phyloP scores from a whole-genome alignment of 1,284 basidiomycete species.

The Cryptococcus amylolentus region DNA sequence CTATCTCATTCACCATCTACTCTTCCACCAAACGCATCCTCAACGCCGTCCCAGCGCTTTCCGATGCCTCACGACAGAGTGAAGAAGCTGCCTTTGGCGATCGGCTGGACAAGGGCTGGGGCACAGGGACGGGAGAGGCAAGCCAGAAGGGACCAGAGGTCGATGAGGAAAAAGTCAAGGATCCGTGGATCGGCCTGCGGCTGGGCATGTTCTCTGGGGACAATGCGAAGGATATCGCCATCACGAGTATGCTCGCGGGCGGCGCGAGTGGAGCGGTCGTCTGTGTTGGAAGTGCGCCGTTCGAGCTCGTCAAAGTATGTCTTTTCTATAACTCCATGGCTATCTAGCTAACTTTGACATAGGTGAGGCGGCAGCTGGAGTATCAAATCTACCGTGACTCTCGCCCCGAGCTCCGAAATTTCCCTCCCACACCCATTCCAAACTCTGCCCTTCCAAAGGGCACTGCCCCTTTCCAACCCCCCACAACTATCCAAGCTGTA shows the following conservation, averaged over 20 bases:
- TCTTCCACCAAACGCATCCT: slow-evolving; percentile 80
- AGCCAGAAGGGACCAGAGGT: neutral
- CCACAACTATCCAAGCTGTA: slow-evolving; percentile 44
- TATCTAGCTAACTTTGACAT: neutral
- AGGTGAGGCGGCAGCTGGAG: slow-evolving; percentile 88
- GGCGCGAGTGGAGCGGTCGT: slow-evolving; percentile 47
- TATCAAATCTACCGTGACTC: slow-evolving; percentile 65
- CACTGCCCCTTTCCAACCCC: slow-evolving; percentile 24
- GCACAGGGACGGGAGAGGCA: neutral
- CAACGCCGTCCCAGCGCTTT: slow-evolving; percentile 43
- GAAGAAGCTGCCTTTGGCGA: neutral
- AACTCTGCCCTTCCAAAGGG: slow-evolving; percentile 1
- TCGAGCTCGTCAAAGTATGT: slow-evolving; percentile 89
- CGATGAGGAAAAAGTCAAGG: neutral
- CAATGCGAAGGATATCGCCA: slow-evolving; percentile 62
- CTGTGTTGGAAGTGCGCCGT: slow-evolving; percentile 66
- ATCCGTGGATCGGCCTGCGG: slow-evolving; percentile 34
- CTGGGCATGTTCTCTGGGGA: slow-evolving; percentile 38
- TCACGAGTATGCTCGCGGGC: slow-evolving; percentile 53
- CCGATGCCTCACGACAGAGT: neutral
- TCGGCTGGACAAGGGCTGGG: too few species aligned
- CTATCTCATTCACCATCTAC: slow-evolving; percentile 89
- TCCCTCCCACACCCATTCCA: slow-evolving; percentile 11
- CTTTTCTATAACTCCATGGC: neutral
- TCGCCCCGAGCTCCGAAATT: slow-evolving; percentile 23